Conservation (phyloP, 2,329 filamentous ascomycete genomes). For the Aspergillus sp. region DNA sequence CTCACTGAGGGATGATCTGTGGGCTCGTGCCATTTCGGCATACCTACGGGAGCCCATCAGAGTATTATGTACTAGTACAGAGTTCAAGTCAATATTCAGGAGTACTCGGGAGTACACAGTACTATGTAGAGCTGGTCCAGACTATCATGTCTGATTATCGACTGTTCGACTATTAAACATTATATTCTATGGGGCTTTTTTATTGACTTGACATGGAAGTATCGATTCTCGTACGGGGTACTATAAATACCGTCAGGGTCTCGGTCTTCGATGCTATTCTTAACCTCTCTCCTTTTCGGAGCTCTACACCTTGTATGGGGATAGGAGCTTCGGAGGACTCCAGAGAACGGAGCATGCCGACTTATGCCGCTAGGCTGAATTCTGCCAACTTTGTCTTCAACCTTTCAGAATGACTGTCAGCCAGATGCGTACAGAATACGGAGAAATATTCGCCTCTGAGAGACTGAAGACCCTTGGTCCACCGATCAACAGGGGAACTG, state of each 20-base stretch:
- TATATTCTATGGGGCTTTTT: too few species aligned
- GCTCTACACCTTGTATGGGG: not conserved
- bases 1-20: not conserved
- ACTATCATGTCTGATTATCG: not conserved
- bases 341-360: too few species aligned
- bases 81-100: not conserved
- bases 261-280: not conserved
- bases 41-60: not conserved
- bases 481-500: constrained; percentile 17
- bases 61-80: too few species aligned
- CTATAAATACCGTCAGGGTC: not conserved
- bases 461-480: constrained; percentile 5
- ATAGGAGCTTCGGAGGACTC: not conserved
- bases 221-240: not conserved
- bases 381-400: too few species aligned
- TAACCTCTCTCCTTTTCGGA: not conserved
- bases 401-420: too few species aligned
- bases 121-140: not conserved
- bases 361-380: too few species aligned
- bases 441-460: not conserved
- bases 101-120: not conserved
- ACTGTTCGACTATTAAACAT: not conserved
- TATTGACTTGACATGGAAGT: too few species aligned
- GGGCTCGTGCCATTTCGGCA: not conserved
- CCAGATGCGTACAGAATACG: too few species aligned